Conservation (phyloP, 2,329 filamentous ascomycete genomes). For the Ramularia collo-cygni region DNA sequence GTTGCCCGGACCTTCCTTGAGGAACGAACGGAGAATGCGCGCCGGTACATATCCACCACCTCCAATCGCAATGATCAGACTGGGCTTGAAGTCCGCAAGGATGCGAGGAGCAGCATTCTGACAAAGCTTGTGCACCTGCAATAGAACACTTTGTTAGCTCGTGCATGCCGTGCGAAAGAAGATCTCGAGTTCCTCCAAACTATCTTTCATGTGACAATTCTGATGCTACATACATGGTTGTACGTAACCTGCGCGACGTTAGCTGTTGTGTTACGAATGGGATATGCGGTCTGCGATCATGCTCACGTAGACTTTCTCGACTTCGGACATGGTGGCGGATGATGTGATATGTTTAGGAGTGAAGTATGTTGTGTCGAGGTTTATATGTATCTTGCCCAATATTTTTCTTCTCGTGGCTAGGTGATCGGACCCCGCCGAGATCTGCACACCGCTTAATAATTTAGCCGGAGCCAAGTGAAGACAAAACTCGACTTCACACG, state of each 20-base stretch:
- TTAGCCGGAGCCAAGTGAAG: no score
- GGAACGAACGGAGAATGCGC: constrained; percentile 94
- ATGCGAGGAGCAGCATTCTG: constrained; percentile 76
- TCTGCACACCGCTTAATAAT: no score
- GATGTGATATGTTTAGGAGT: no score
- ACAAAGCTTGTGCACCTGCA: constrained; percentile 92
- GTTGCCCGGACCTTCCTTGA: constrained; percentile 68
- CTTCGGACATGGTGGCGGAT: constrained; percentile 10
- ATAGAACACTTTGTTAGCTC: background rate
- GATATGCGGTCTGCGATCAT: no score
- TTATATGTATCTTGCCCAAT: no score
- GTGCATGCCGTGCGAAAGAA: background rate
- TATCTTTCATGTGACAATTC: constrained; percentile 1
- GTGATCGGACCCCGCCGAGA: no score
- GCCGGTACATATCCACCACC: constrained; percentile 96
- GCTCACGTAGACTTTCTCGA: constrained; percentile 18
- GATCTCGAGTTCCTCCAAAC: background rate
- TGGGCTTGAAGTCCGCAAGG: constrained; percentile 77
- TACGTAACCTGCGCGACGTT: constrained; percentile 8
- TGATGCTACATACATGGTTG: constrained; percentile 16
- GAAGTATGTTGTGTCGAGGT: no score
- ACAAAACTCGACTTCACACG: no score
- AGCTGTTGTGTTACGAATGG: no score
- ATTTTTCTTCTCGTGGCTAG: no score
- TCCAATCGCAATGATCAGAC: constrained; percentile 97